Base-by-base conservation (phyloP, 192 early-diverging fungal species). In the Umbelopsis ramanniana region DNA sequence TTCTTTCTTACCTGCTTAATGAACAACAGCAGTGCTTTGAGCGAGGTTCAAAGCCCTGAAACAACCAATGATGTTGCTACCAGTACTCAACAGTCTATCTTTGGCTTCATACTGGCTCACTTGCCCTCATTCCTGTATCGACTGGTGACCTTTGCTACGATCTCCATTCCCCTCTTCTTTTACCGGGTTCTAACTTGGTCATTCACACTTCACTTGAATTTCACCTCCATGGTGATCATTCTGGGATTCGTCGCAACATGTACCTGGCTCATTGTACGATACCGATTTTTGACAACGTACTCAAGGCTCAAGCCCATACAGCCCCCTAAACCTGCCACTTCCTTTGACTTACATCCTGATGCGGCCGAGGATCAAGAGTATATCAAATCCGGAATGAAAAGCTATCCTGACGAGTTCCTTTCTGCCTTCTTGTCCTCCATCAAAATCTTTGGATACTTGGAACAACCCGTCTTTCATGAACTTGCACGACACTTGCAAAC, bases 371-470 rank as follows among this genome's bases (percentile, higher is more conserved):
- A 89, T 22, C 79, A 87, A 22, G 82, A 87, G 24, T 76, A 70
- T n/a, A 38, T 50, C 46, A 72, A 78, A 54, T 45, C 67, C 5
- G 72, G 78, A n/a, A 54, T 77, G 23, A 73, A 83, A 52, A 77
- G 76, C 54, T 87, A 87, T 55, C 84, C 89, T 11, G 91, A 93
- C 70, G 93, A 95, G 71, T 92, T 94, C 72, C 82, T 94, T 47
- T 87, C 86, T 53, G 92, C 88, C 0, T 96, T 96, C 76, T 81
- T 96, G 72, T 89, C 89, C 8, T 89, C 85, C 19, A 97, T 97
- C 80, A 95, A 94, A 79, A 93, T 97, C 9, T 98, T 99, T 89
- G 96, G 96, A 0, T 98, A 97, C 77, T 87, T 99, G 14, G 98
- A 99, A 60, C 86, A 94, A 71, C 94, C 93, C 1, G 96, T 99